phyloP scores from a whole-genome alignment of 1,284 basidiomycete species.

The Tranzscheliella williamsii region DNA sequence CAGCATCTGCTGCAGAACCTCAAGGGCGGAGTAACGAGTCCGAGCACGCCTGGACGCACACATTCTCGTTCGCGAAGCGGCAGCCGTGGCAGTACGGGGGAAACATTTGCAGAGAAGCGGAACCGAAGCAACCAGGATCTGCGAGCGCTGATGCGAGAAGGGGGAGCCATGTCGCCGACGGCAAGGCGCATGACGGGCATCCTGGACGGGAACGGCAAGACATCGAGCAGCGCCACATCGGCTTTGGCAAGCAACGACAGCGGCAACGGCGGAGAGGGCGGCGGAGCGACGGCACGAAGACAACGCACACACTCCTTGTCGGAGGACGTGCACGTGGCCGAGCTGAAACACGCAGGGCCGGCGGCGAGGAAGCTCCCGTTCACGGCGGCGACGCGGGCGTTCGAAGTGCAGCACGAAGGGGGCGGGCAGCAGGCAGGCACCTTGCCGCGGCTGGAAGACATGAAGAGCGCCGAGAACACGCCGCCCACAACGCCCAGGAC shows the following conservation, averaged over 20 bases:
- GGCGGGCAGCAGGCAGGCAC: constrained; percentile 15
- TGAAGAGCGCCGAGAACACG: constrained; percentile 44
- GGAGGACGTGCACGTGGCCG: constrained; percentile 34
- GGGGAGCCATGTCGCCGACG: constrained; percentile 43
- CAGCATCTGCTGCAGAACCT: constrained; percentile 15
- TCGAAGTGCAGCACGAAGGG: constrained; percentile 36
- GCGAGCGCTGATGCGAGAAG: constrained; percentile 42
- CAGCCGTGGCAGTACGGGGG: constrained; percentile 30
- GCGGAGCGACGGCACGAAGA: constrained; percentile 14
- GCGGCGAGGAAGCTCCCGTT: constrained; percentile 36
- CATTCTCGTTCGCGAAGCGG: constrained; percentile 47
- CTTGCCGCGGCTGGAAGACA: constrained; percentile 27
- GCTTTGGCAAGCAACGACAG: constrained; percentile 17
- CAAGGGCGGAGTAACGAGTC: constrained; percentile 26
- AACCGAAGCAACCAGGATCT: constrained; percentile 48
- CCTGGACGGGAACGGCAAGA: constrained; percentile 10
- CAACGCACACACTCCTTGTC: constrained; percentile 41
- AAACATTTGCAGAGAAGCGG: constrained; percentile 54
- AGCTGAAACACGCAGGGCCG: constrained; percentile 34
- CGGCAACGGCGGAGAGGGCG: constrained; percentile 3
- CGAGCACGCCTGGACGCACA: constrained; percentile 29
- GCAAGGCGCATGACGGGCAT: constrained; percentile 9
- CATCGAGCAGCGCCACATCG: constrained; percentile 5
- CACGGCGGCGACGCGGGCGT: constrained; percentile 31
- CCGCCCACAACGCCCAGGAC: constrained; percentile 28